Percentiles rank a stretch among this genome's conserved stretches.
phyloP scores from a whole-genome alignment of 2,329 filamentous ascomycete species.

The Fusarium citri region DNA sequence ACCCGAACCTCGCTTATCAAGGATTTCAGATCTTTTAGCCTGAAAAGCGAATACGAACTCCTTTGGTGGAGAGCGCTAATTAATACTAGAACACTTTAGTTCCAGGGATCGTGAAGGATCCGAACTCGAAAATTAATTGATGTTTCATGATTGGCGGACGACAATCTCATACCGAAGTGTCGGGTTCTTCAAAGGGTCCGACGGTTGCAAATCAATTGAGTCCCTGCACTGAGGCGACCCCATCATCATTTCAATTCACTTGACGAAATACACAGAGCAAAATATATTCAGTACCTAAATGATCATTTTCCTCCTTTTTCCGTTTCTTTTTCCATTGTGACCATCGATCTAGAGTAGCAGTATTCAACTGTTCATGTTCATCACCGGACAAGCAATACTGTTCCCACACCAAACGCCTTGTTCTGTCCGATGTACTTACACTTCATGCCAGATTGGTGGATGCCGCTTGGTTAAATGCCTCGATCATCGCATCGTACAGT shows the following conservation, averaged over 20 bases:
- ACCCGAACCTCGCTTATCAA: not conserved
- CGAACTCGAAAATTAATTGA: not conserved
- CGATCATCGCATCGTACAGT: not conserved
- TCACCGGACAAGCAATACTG: not conserved
- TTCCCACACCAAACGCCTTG: not conserved
- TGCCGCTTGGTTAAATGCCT: not conserved
- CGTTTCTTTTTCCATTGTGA: not conserved
- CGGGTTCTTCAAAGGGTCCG: not conserved
- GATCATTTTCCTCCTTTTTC: not conserved
- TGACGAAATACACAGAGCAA: not conserved
- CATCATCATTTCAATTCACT: accelerated
- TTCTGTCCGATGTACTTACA: not conserved
- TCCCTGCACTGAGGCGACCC: not conserved
- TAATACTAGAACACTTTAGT: not conserved
- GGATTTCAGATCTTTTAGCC: not conserved
- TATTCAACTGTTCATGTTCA: not conserved
- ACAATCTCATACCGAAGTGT: not conserved
- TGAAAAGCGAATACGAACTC: slow-evolving; percentile 21
- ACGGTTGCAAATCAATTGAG: not conserved
- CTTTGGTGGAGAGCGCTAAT: slow-evolving; percentile 1
- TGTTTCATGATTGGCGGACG: not conserved
- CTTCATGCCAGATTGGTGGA: not conserved
- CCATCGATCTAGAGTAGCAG: not conserved
- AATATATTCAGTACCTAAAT: not conserved
- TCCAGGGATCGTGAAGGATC: not conserved